Evolutionary conservation across 2,329 filamentous ascomycete species (phyloP), one percentile per base, ranked within the genome.

Genomic region (Celoporthe dispersa): DNA sequence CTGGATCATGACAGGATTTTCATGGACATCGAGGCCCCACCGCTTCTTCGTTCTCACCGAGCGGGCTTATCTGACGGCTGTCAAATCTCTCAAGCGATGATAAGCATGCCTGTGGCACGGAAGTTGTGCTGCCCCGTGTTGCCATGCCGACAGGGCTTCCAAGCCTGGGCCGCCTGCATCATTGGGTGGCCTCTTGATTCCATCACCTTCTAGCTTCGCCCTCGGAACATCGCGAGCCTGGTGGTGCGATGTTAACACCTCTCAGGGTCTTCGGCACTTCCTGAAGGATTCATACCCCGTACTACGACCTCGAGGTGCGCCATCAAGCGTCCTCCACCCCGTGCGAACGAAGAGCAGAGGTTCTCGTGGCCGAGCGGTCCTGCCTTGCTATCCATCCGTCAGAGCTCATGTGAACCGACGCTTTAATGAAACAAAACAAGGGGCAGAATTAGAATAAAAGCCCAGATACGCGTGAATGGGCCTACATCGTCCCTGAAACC

Each of bases 1-100:
- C 31, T 41, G 28, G 33, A 44, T 39, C 12, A 25, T 14, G 11
- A 57, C 22, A 25, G 35, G 35, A 5, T 59, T 28, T 33, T 33
- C 67, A 60, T 44, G 57, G 22, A 31, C 44, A 39, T 53, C 51
- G 62, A 57, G 60, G 62, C 60, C 67, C 70, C 70, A 71, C 70
- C 62, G 48, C 41, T 25, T 69, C 60, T 66, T 71, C 70, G 68
- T 71, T 55, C 28, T 70, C 64, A 25, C 70, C 70, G 70, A 70
- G 62, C 39, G 64, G 64, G 51, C 31, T 41, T 61, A 67, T 55
- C 61, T 71, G 55, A 61, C 14, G 35, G 63, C 44, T 67, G 61
- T 67, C 51, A 57, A 67, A 64, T 37, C 48, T 35, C 28, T 37
- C 41, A 28, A 41, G 64, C 61, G 64, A 65, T 35, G 35, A 44